These are phyloP conservation scores for Pythium oligandrum DNA, from an alignment of 352 stramenopile species.

Conservation along the genomic window DNA sequence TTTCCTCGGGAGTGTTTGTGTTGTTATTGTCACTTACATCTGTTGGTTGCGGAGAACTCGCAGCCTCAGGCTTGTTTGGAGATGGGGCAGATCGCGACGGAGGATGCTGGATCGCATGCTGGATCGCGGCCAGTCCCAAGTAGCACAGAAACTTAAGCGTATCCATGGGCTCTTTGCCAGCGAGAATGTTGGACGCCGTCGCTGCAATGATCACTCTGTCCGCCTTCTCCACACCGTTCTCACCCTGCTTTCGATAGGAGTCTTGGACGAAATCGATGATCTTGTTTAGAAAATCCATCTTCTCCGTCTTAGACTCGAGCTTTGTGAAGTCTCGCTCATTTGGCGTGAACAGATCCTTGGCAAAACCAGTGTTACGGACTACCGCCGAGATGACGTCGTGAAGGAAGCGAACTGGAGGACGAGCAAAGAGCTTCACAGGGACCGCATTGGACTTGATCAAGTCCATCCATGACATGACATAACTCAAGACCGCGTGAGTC, in stretches of 20 bases:
- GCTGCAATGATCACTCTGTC: constrained; percentile 50
- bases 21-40: constrained; percentile 4
- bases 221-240: constrained; percentile 7
- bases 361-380: constrained; percentile 66
- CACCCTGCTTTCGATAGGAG: constrained; percentile 32
- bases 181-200: constrained; percentile 71
- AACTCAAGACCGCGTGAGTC: constrained; percentile 55
- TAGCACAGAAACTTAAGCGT: constrained; percentile 77
- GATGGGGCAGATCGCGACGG: not conserved
- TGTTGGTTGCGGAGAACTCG: not conserved
- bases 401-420: constrained; percentile 75
- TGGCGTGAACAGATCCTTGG: constrained; percentile 32
- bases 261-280: constrained; percentile 71
- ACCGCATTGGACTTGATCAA: constrained; percentile 65
- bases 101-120: constrained; percentile 37
- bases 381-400: constrained; percentile 74
- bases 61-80: constrained; percentile 3
- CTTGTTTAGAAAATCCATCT: constrained; percentile 70
- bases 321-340: constrained; percentile 63
- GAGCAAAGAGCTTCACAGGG: constrained; percentile 64
- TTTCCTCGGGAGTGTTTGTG: constrained; percentile 2
- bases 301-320: constrained; percentile 63
- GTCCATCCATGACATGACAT: constrained; percentile 78
- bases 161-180: constrained; percentile 68
- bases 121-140: constrained; percentile 50